These are phyloP conservation scores for Phlyctochytrium bullatum DNA, from an alignment of 192 early-diverging fungal species.

Conservation along the genomic window DNA sequence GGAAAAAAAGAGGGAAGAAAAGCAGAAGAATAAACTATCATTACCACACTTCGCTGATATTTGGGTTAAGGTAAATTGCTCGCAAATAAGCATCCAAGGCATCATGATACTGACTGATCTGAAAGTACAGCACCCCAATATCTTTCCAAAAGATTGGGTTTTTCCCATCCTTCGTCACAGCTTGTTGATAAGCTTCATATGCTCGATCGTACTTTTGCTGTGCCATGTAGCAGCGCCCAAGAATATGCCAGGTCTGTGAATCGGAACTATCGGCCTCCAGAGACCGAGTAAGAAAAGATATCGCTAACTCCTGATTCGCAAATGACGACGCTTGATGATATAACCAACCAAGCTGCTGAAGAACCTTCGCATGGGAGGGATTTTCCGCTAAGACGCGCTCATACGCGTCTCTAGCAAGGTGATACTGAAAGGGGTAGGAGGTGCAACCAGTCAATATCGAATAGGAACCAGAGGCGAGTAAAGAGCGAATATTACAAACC, in stretches of 20 bases:
- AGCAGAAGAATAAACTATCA: conserved; percentile 15
- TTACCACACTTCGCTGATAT: conserved; percentile 95
- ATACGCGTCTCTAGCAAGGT: conserved; percentile 81
- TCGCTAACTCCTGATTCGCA: conserved; percentile 80
- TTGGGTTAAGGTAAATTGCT: conserved; percentile 90
- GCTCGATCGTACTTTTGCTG: conserved; percentile 93
- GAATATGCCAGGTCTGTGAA: conserved; percentile 91
- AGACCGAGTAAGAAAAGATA: conserved; percentile 77
- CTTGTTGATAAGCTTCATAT: conserved; percentile 97
- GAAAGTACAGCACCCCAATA: conserved; percentile 97
- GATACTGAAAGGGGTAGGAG: conserved; percentile 32
- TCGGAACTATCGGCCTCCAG: conserved; percentile 73
- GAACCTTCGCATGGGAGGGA: conserved; percentile 90
- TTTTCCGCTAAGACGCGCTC: conserved; percentile 86
- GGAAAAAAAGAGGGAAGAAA: background rate
- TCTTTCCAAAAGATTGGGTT: conserved; percentile 99
- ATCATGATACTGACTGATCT: conserved; percentile 93
- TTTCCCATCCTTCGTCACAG: conserved; percentile 79
- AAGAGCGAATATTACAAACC: conserved; percentile 37
- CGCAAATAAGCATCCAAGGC: conserved; percentile 96
- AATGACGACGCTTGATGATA: conserved; percentile 87
- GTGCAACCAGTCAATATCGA: conserved; percentile 6
- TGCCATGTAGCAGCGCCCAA: conserved; percentile 96
- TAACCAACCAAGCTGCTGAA: conserved; percentile 97
- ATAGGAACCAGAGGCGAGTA: background rate